phyloP scores from a whole-genome alignment of 345 rosid genomes.

The Rhizophora mangle region DNA sequence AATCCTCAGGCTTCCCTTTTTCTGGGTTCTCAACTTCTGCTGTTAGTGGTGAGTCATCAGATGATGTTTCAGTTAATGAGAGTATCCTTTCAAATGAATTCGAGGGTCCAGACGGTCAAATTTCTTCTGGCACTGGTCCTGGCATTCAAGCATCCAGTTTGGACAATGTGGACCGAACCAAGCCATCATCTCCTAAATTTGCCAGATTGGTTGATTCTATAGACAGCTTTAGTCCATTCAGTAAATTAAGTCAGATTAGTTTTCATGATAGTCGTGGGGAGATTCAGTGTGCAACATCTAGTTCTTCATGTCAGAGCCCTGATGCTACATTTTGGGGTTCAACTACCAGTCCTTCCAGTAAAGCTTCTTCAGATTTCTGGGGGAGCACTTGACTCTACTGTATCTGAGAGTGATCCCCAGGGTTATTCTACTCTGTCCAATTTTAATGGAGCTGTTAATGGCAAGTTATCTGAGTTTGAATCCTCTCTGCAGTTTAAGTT shows the following conservation, averaged over 20 bases:
- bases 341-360: constrained; percentile 20
- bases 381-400: constrained; percentile 40
- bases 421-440: constrained; percentile 25
- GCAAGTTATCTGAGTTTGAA: constrained; percentile 26
- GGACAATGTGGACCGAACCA: constrained; percentile 37
- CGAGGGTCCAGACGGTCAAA: constrained; percentile 40
- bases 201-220: constrained; percentile 61
- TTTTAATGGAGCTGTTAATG: constrained; percentile 22
- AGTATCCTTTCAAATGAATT: constrained; percentile 62
- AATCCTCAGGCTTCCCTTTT: constrained; percentile 54
- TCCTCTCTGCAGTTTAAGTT: constrained; percentile 47
- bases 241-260: constrained; percentile 29
- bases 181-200: constrained; percentile 70
- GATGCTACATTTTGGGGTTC: constrained; percentile 23
- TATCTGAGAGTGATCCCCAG: constrained; percentile 19
- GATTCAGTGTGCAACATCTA: constrained; percentile 29
- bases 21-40: constrained; percentile 75
- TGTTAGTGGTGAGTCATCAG: constrained; percentile 54
- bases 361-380: constrained; percentile 53
- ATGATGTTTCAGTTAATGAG: constrained; percentile 63
- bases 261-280: constrained; percentile 24
- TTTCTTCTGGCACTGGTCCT: constrained; percentile 33
- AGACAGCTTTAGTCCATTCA: constrained; percentile 31
- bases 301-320: constrained; percentile 27
- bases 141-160: constrained; percentile 35